phyloP scores from a whole-genome alignment of 306 rosid species.

The Cucumis hystrix region DNA sequence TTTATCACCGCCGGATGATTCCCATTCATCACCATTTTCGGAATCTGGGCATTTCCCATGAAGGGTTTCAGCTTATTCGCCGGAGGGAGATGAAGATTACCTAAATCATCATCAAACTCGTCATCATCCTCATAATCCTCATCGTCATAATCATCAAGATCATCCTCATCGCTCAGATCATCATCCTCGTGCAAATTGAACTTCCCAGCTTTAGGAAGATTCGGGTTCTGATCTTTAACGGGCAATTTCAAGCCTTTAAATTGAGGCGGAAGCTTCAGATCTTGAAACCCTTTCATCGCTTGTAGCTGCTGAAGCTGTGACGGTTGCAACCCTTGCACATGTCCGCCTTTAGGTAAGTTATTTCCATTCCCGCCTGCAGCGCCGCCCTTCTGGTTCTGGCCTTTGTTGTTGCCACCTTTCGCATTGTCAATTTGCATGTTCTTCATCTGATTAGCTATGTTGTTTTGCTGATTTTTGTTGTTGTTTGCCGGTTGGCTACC shows the following conservation, averaged over 20 bases:
- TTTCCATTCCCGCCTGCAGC: slow-evolving; percentile 8
- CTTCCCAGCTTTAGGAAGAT: slow-evolving; percentile 34
- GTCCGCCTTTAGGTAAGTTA: slow-evolving; percentile 27
- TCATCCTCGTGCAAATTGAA: slow-evolving; percentile 38
- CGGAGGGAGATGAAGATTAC: slow-evolving; percentile 19
- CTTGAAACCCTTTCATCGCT: slow-evolving; percentile 64
- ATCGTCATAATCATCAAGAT: slow-evolving; percentile 18
- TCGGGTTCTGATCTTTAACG: slow-evolving; percentile 21
- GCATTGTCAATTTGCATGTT: slow-evolving; percentile 51
- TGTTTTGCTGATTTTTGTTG: slow-evolving; percentile 34
- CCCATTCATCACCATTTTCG: slow-evolving; percentile 35
- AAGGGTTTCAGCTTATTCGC: slow-evolving; percentile 32
- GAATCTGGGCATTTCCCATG: slow-evolving; percentile 22
- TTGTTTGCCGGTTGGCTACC: slow-evolving; percentile 34
- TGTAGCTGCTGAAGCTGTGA: slow-evolving; percentile 46
- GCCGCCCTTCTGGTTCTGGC: slow-evolving; percentile 32
- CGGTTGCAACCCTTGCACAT: slow-evolving; percentile 12
- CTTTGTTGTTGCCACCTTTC: slow-evolving; percentile 27
- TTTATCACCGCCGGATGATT: slow-evolving; percentile 26
- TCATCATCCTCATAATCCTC: slow-evolving; percentile 13
- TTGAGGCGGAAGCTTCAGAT: slow-evolving; percentile 58
- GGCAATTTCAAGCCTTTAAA: slow-evolving; percentile 45
- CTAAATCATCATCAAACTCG: slow-evolving; percentile 47
- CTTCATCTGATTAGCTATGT: slow-evolving; percentile 43
- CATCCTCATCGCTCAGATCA: slow-evolving; percentile 36